A percentile compares a stretch with the other conserved stretches of the same genome.
phyloP scores from a whole-genome alignment of 345 rosid genomes.

The Mallotus nudiflorus region DNA sequence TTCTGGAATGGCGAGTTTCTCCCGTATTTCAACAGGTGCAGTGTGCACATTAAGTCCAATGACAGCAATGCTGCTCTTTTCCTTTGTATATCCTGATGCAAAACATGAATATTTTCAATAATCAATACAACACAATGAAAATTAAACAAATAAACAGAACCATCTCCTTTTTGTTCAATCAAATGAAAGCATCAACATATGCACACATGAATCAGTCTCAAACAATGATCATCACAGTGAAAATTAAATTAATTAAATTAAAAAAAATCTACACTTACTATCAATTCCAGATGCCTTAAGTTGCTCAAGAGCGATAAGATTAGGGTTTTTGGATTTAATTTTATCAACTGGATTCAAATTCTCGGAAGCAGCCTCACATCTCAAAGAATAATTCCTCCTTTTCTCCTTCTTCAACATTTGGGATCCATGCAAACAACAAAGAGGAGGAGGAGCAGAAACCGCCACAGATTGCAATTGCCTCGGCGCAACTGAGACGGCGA shows the following conservation, averaged over 20 bases:
- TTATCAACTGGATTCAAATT: constrained; percentile 8
- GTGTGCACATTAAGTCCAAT: constrained; percentile 24
- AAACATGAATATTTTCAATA: not conserved
- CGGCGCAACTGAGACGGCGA: not conserved
- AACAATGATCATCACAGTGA: not conserved
- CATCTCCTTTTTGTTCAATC: not conserved
- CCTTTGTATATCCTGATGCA: constrained; percentile 28
- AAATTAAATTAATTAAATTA: not conserved
- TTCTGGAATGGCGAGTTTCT: constrained; percentile 33
- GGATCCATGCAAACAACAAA: not conserved
- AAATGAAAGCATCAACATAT: not conserved
- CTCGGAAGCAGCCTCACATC: constrained; percentile 10
- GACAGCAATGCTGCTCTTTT: constrained; percentile 22
- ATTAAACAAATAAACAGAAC: not conserved
- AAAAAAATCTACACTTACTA: constrained; percentile 7
- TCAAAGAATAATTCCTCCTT: not conserved
- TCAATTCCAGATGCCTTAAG: constrained; percentile 25
- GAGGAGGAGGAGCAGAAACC: not conserved
- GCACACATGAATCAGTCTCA: too few species aligned
- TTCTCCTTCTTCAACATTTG: not conserved
- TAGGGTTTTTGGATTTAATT: constrained; percentile 3
- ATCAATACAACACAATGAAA: not conserved
- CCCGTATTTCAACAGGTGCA: constrained; percentile 27
- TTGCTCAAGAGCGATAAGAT: constrained; percentile 20
- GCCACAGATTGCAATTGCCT: not conserved